phyloP scores from a whole-genome alignment of 176 grass and related monocot species.

The Raddia distichophylla region DNA sequence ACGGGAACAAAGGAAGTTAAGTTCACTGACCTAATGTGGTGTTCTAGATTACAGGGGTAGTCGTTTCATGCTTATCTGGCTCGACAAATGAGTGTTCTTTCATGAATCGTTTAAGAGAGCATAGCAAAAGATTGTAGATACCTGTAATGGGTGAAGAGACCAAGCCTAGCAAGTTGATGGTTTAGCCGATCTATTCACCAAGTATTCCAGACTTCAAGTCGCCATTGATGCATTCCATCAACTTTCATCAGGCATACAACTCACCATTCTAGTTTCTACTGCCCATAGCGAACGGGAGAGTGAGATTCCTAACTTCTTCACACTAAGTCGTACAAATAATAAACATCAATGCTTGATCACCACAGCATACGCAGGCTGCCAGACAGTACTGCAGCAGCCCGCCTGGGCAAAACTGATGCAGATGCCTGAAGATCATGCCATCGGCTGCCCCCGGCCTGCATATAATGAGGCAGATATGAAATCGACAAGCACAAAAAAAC shows the following conservation, averaged over 20 bases:
- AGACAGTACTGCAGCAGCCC: neutral
- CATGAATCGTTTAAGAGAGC: neutral
- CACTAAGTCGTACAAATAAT: neutral
- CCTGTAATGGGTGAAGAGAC: neutral
- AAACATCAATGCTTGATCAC: neutral
- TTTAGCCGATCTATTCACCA: too few species aligned
- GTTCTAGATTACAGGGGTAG: constrained; percentile 28
- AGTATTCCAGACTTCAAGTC: neutral
- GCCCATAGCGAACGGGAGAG: neutral
- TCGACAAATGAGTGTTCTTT: neutral
- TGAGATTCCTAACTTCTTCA: neutral
- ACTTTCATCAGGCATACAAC: neutral
- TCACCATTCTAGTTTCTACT: too few species aligned
- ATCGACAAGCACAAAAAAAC: neutral
- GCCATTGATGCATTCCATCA: neutral
- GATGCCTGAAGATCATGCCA: neutral
- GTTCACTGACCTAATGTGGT: constrained; percentile 25
- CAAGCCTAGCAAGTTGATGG: neutral
- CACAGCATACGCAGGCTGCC: neutral
- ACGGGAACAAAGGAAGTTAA: neutral
- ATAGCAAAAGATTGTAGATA: neutral
- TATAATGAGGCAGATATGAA: neutral
- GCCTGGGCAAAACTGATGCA: neutral
- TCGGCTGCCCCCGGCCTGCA: neutral
- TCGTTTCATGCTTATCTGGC: neutral